These are phyloP conservation scores for Populus alba DNA, from an alignment of 345 rosid genomes.

Conservation along the genomic window DNA sequence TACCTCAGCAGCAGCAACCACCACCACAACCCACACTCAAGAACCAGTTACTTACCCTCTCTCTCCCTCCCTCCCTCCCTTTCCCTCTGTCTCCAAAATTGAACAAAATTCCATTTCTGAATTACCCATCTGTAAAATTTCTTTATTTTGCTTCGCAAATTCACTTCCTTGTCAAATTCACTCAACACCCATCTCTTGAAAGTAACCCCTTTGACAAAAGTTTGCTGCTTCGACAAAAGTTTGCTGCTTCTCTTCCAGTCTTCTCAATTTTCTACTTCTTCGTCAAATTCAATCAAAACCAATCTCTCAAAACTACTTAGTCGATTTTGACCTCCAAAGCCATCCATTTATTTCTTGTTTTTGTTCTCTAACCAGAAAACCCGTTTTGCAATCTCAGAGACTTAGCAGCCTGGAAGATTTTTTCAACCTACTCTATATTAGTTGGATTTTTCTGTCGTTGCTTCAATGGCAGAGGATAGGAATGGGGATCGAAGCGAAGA, in stretches of 20 bases:
- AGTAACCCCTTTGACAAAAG: background rate
- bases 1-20: background rate
- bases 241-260: background rate
- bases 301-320: background rate
- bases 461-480: conserved; percentile 65
- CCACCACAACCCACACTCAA: background rate
- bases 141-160: background rate
- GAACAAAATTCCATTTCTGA: background rate
- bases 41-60: background rate
- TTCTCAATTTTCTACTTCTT: background rate
- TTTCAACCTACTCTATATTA: background rate
- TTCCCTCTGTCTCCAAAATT: background rate
- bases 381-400: background rate
- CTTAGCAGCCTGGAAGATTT: background rate
- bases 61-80: background rate
- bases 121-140: background rate
- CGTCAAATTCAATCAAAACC: background rate
- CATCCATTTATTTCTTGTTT: background rate
- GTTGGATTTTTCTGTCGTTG: background rate
- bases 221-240: no score
- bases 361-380: no score
- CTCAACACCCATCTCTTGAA: background rate
- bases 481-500: conserved; percentile 52
- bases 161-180: background rate
- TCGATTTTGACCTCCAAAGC: background rate